phyloP scores from a whole-genome alignment of 257 asterid species.

The Osmanthus fragrans region DNA sequence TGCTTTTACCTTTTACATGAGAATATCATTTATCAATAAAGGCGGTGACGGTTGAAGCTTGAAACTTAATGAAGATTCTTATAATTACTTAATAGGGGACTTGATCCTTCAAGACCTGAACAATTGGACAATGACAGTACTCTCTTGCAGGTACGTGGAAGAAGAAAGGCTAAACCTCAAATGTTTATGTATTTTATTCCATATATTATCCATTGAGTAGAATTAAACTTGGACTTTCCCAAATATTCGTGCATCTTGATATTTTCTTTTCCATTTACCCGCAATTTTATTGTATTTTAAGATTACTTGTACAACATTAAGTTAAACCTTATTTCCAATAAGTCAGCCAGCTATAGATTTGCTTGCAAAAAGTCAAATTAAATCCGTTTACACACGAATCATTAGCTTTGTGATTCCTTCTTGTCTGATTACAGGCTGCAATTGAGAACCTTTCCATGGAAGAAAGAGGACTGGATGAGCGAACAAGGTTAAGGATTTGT shows the following conservation, averaged over 20 bases:
- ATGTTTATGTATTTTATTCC: constrained; percentile 3
- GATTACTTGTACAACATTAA: background rate
- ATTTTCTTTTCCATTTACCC: constrained; percentile 2
- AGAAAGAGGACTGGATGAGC: constrained; percentile 69
- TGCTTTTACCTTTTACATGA: constrained; percentile 10
- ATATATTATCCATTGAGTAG: background rate
- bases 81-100: constrained; percentile 49
- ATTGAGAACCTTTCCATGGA: constrained; percentile 73
- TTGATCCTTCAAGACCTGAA: constrained; percentile 70
- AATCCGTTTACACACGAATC: constrained; percentile 12
- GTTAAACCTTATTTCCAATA: background rate
- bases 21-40: background rate
- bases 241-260: background rate
- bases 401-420: constrained; percentile 22
- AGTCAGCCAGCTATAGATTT: background rate
- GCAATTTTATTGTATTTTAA: background rate
- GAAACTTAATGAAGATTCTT: constrained; percentile 23
- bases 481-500: constrained; percentile 52
- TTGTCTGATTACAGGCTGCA: constrained; percentile 65
- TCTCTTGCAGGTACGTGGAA: constrained; percentile 9
- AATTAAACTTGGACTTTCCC: constrained; percentile 12
- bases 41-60: background rate
- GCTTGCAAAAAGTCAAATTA: background rate
- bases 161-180: background rate
- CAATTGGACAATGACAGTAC: constrained; percentile 72